Conservation (phyloP, 768 basidiomycete species). For the Phanerodontia chrysosporium region DNA sequence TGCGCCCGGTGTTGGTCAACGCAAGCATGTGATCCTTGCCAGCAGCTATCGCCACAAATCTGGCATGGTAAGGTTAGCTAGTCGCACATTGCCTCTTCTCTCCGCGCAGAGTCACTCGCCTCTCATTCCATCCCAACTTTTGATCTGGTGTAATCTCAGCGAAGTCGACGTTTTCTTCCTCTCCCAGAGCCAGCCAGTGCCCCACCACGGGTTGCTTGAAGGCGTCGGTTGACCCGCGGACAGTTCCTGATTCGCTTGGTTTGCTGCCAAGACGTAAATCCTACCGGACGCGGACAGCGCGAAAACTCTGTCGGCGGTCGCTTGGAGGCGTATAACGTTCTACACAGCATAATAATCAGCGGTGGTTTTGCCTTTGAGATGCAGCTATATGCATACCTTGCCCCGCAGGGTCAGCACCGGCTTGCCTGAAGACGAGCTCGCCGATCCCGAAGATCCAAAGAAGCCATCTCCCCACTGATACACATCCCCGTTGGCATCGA, state of each 20-base stretch:
- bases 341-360: too few relatives aligned
- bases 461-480: slow-evolving; percentile 81
- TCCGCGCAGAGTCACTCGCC: slow-evolving; percentile 32
- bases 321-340: slow-evolving; percentile 66
- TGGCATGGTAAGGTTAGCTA: slow-evolving; percentile 23
- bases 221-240: slow-evolving; percentile 35
- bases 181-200: slow-evolving; percentile 54
- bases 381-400: slow-evolving; percentile 43
- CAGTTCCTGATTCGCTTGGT: slow-evolving; percentile 42
- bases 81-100: neutral
- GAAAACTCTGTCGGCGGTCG: slow-evolving; percentile 60
- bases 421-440: slow-evolving; percentile 20
- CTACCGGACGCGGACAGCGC: slow-evolving; percentile 76
- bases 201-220: slow-evolving; percentile 55
- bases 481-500: slow-evolving; percentile 76
- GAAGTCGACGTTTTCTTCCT: slow-evolving; percentile 49
- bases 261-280: slow-evolving; percentile 64
- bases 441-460: slow-evolving; percentile 28
- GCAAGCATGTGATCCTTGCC: slow-evolving; percentile 73
- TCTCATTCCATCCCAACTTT: slow-evolving; percentile 60
- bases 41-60: slow-evolving; percentile 69
- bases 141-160: slow-evolving; percentile 57
- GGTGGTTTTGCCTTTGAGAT: too few relatives aligned
- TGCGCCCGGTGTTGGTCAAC: slow-evolving; percentile 66
- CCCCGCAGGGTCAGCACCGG: slow-evolving; percentile 58